Base-by-base conservation (phyloP, 139 green algal genomes). In the Chlorella sorokiniana region DNA sequence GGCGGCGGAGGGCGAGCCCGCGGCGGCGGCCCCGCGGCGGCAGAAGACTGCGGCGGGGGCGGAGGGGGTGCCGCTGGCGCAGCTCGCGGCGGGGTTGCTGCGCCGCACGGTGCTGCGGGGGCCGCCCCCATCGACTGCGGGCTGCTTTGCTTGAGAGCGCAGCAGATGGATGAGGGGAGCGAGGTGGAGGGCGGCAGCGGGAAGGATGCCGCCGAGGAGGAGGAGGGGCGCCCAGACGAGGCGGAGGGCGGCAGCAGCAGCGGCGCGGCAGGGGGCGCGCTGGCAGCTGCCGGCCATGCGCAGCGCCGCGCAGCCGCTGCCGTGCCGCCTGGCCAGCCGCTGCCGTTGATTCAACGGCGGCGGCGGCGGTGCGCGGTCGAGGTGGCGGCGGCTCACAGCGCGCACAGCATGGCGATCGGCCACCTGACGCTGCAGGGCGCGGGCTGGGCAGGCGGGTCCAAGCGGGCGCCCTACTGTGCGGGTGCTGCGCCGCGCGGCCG, bases 331-430 rank as follows among this genome's bases (percentile, higher is more conserved):
- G 25, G 0, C 35, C 7, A 65, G 41, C 8, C 25, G 51, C 29
- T 40, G 54, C 38, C n/a, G 35, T 25, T 10, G 45, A 31, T 29
- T 35, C 33, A 51, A 54, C 69, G 5, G 52, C 16, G 52, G 56
- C 51, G 23, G 45, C 29, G 73, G 11, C 14, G 44, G 33, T 14
- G 84, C 22, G 41, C 27, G 5, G 82, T 90, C 51, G 90, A 94
- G 76, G 72, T 92, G 44, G 75, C 75, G 11, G 87, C 85, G 0
- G 85, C 83, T 8, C 85, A 91, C 77, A 85, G 41, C 14, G 84
- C 88, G 0, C 71, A 41, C 1, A 93, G 88, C 18, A 91, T 94
- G 86, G 91, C 84, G 1, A 29, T 92, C 8, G 89, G 38, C 16
- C 88, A 87, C 54, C 10, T 75, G 63, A 41, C 44, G 37, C 7